A percentile compares a stretch with the other conserved stretches of the same genome.
Evolutionary conservation across 495 filamentous ascomycete species (phyloP).

Genomic region (Aspergillus leporis): DNA sequence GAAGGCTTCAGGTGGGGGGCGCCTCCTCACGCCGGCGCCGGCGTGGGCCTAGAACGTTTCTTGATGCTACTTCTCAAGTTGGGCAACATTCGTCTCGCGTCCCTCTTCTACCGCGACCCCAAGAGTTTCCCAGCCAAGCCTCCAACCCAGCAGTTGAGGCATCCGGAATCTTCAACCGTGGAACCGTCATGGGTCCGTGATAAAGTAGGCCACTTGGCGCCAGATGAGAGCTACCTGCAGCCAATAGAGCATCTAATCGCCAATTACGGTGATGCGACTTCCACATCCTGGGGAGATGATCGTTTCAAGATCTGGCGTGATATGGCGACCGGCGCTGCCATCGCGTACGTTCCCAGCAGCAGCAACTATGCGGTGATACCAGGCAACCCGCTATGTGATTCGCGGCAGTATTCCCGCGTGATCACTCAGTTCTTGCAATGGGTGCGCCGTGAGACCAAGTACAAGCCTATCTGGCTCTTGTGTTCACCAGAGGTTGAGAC

Average conservation of each 20-base stretch:
- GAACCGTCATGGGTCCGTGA: constrained; percentile 59
- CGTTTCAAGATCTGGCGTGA: constrained; percentile 83
- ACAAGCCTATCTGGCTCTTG: constrained; percentile 82
- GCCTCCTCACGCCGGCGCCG: constrained; percentile 86
- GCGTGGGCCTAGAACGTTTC: constrained; percentile 85
- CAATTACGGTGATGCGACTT: constrained; percentile 87
- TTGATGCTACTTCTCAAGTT: constrained; percentile 81
- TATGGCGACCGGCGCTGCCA: constrained; percentile 69
- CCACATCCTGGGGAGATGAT: constrained; percentile 84
- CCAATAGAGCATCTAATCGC: constrained; percentile 78
- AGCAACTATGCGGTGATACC: constrained; percentile 75
- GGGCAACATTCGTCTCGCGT: constrained; percentile 86
- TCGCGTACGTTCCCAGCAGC: constrained; percentile 72
- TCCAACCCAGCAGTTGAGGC: constrained; percentile 57
- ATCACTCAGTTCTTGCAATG: constrained; percentile 71
- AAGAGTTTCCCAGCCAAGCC: constrained; percentile 68
- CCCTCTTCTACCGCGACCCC: constrained; percentile 82
- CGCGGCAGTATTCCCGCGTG: constrained; percentile 66
- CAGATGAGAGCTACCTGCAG: constrained; percentile 57
- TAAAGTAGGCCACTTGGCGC: constrained; percentile 34
- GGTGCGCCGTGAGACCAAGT: constrained; percentile 67
- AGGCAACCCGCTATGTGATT: constrained; percentile 78
- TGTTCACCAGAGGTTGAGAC: constrained; percentile 68
- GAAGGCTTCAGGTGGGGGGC: constrained; percentile 85
- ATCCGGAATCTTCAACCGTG: constrained; percentile 77